Evolutionary conservation across 2,329 filamentous ascomycete species (phyloP).

Genomic region (Xylaria sp.): DNA sequence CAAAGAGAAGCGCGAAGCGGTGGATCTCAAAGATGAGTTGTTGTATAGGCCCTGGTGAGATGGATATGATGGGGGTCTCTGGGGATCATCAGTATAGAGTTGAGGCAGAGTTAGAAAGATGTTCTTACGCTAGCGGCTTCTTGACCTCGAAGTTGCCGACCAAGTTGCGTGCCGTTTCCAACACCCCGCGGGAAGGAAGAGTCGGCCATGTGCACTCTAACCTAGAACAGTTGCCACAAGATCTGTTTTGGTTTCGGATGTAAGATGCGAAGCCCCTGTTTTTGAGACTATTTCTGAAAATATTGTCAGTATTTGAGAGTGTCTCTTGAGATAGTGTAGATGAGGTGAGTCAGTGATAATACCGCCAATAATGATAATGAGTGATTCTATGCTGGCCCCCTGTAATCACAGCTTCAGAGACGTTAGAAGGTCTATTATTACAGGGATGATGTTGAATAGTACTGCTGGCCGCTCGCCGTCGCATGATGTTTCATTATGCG

Average conservation of each 20-base stretch:
- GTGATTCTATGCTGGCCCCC: not conserved
- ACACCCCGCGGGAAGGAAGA: not conserved
- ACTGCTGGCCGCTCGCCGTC: not conserved
- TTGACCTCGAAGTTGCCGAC: constrained; percentile 3
- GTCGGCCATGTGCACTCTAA: not conserved
- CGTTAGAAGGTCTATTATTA: not conserved
- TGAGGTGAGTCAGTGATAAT: not conserved
- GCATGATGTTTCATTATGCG: constrained; percentile 1
- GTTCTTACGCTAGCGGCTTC: not conserved
- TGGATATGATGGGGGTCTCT: not conserved
- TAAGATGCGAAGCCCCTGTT: not conserved
- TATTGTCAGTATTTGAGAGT: not conserved
- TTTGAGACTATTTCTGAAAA: not conserved
- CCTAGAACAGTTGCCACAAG: not conserved
- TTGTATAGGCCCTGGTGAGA: not conserved
- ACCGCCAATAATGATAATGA: not conserved
- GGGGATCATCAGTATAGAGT: not conserved
- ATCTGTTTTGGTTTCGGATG: not conserved
- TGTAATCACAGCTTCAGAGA: not conserved
- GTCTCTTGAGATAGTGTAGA: not conserved
- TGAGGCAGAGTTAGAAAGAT: not conserved
- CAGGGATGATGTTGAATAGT: not conserved
- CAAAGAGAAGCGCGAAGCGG: constrained; percentile 59
- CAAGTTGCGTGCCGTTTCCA: not conserved
- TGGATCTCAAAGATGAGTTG: constrained; percentile 24